Evolutionary conservation across 2,329 filamentous ascomycete genomes (phyloP), one percentile per base, ranked within the genome.

Genomic region (Zymoseptoria tritici): DNA sequence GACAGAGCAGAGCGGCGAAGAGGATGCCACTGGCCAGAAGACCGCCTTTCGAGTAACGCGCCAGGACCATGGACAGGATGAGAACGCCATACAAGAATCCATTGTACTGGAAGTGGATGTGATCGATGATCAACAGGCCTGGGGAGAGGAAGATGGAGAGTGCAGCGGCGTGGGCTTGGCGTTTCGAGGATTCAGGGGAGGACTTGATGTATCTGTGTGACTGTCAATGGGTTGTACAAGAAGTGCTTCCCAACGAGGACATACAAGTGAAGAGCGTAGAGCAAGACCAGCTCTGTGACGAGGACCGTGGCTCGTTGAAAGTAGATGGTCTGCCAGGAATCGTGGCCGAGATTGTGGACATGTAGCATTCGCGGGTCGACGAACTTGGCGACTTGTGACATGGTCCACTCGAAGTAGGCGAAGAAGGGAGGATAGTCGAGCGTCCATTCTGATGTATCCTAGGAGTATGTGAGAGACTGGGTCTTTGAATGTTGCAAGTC

Each of bases 91-190:
- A 99, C 76, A 99, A 85, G 76, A 92, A 91, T 49, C 94, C 93
- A 78, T 99, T 99, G 79, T 99, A 99, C 79, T 99, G 94, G 75
- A 99, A 99, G 75, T 97, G 92, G 65, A 97, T 93, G 74, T 99
- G 94, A 72, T 99, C 94, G 74, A 99, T 97, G 72, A 99, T 95
- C 61, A 99, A 81, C 42, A 99, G 83, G 1, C 93, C 94, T 0
- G 94, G 94, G 0, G 92, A 97, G 11, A 97, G 83, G 3, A 97
- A 79, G 60, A 99, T 86, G 0, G 93, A 97, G 58, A 97, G 81
- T 22, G 92, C 91, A 53, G 89, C 90, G 22, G 89, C 90, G 71
- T 97, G 91, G 9, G 91, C 88, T 54, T 90, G 85, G 52, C 85
- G 85, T 71, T 86, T 91, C n/a, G 84, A 83, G 7, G 76, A 72